A percentile compares a stretch with the other conserved stretches of the same genome.
Conservation (phyloP, 2,329 filamentous ascomycete species). For the Fusarium sp. region DNA sequence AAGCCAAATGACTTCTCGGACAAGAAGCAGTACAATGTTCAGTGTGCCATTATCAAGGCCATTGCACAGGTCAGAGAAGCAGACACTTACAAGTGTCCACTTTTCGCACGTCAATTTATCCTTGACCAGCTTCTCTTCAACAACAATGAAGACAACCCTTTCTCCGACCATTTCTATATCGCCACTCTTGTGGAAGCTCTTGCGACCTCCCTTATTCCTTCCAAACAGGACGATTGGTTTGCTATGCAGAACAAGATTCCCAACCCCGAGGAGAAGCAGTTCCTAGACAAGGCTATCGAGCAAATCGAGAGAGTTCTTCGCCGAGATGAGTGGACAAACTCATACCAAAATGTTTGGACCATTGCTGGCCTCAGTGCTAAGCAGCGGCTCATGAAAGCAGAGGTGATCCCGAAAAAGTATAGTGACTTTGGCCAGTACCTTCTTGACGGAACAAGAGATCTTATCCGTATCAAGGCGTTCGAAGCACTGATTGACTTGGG, state of each 20-base stretch:
- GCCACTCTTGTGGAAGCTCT: constrained; percentile 77
- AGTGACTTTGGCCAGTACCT: constrained; percentile 72
- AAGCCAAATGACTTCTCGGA: constrained; percentile 92
- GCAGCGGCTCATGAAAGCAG: constrained; percentile 71
- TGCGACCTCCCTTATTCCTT: constrained; percentile 67
- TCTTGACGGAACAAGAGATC: constrained; percentile 71
- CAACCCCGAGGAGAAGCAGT: constrained; percentile 59
- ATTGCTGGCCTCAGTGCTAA: constrained; percentile 71
- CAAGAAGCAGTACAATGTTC: constrained; percentile 84
- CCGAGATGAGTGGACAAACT: constrained; percentile 75
- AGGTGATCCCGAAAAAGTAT: constrained; percentile 65
- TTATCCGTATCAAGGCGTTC: constrained; percentile 73
- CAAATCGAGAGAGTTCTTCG: constrained; percentile 75
- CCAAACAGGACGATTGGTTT: constrained; percentile 58
- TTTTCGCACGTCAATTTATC: constrained; percentile 83
- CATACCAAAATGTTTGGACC: constrained; percentile 75
- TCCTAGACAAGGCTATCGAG: constrained; percentile 65
- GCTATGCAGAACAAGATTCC: constrained; percentile 58
- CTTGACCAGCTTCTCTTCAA: constrained; percentile 92
- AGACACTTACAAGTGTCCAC: constrained; percentile 77
- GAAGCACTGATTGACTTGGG: constrained; percentile 73
- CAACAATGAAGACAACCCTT: constrained; percentile 90
- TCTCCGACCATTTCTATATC: constrained; percentile 90
- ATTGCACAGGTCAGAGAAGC: constrained; percentile 81
- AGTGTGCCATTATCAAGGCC: constrained; percentile 83